Base-by-base conservation (phyloP, 208 protist genomes). In the Acanthamoeba triangularis region DNA sequence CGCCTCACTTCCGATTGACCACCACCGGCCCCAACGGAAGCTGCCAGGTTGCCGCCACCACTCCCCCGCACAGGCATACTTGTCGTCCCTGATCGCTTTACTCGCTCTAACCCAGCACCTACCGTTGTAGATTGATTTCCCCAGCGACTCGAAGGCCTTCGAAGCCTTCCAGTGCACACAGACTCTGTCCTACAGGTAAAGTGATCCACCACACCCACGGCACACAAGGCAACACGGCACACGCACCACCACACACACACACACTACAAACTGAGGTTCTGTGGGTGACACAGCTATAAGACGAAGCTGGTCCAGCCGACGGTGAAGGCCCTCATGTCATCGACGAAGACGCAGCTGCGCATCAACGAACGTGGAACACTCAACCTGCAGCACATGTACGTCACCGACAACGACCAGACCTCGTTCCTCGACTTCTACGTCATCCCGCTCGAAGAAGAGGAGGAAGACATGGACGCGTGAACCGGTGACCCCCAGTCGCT, bases 331-430 rank as follows among this genome's bases (percentile, higher is more conserved):
- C 54, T 90, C 20, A 41, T 23, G 30, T 44, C 37, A 20, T 56
- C 82, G 16, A 41, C 47, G n/a, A 90, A 90, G 82, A 90, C 82
- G 49, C 82, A 90, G 82, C 52, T 90, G 49, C 82, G 82, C 44
- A 90, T 90, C 52, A 90, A 90, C 54, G 82, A 90, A 37, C 82
- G 82, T n/a, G 82, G 82, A 3, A 65, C 54, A 8, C 82, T 90
- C 52, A 90, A 90, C n/a, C 54, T 90, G 82, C 82, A 90, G 54
- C 82, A 90, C 82, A 56, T 90, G 82, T 90, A 67, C 52, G 52
- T 67, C 47, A 90, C 52, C 49, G 82, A 90, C 52, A 80, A 80
- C 72, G 82, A 90, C n/a, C 82, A 90, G 47, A 90, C 82, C 49
- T 67, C 52, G n/a, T 90, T 90, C 54, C 52, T 90, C 82, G 54